These are phyloP conservation scores for Oryza officinalis DNA, from an alignment of 176 grass and related monocot species.

Conservation along the genomic window DNA sequence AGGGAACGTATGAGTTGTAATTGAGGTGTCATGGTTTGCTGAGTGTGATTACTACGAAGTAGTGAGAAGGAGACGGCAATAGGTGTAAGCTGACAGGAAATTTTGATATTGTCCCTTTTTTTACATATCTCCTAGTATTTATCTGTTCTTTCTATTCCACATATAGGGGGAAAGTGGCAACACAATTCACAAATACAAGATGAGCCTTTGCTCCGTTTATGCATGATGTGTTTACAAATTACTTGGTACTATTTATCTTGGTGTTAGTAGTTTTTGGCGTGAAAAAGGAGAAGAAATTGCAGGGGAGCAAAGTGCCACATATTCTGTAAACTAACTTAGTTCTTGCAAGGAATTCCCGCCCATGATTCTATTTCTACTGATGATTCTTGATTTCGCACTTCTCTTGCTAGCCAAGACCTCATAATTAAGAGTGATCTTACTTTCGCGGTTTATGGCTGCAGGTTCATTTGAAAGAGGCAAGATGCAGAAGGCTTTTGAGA, in stretches of 20 bases:
- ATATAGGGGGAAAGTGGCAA: neutral
- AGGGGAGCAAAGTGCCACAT: neutral
- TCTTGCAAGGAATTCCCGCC: neutral
- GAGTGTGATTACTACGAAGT: neutral
- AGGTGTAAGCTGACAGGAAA: neutral
- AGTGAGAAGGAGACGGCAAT: neutral
- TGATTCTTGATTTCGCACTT: neutral
- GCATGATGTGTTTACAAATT: neutral
- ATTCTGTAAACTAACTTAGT: neutral
- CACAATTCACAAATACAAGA: neutral
- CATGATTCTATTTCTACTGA: neutral
- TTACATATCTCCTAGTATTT: neutral
- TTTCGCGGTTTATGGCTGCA: slow-evolving; percentile 30
- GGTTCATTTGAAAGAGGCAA: slow-evolving; percentile 77
- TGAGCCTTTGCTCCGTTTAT: neutral
- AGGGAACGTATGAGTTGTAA: neutral
- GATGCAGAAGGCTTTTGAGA: slow-evolving; percentile 96
- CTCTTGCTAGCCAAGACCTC: neutral
- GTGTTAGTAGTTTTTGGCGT: neutral
- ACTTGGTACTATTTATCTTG: neutral
- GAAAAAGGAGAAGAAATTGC: neutral
- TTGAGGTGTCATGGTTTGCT: neutral
- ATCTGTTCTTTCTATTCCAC: neutral
- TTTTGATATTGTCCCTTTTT: neutral
- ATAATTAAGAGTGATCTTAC: neutral